phyloP scores from a whole-genome alignment of 148 eudicot species.

The Cornus florida region DNA sequence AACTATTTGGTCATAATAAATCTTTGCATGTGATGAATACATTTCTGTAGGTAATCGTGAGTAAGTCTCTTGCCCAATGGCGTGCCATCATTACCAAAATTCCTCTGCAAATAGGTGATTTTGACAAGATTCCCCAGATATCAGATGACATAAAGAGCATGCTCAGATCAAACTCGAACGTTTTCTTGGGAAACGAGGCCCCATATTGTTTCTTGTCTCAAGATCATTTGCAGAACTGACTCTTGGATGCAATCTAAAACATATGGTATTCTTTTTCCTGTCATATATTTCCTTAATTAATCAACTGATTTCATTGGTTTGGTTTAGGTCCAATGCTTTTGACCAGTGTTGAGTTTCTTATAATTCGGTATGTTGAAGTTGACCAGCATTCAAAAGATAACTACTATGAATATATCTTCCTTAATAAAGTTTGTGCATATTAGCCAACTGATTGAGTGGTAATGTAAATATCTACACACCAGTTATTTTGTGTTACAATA shows the following conservation, averaged over 20 bases:
- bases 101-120: constrained; percentile 62
- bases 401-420: neutral
- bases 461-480: neutral
- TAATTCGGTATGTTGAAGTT: neutral
- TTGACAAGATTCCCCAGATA: constrained; percentile 68
- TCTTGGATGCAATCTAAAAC: constrained; percentile 88
- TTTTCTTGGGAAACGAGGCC: constrained; percentile 76
- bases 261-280: constrained; percentile 49
- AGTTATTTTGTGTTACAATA: neutral
- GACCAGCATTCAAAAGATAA: neutral
- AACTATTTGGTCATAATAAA: neutral
- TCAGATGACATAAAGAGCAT: constrained; percentile 73
- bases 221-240: constrained; percentile 78
- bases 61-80: constrained; percentile 88
- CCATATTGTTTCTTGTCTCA: constrained; percentile 87
- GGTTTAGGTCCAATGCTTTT: neutral
- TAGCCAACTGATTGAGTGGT: neutral
- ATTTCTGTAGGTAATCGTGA: constrained; percentile 71
- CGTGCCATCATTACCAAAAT: constrained; percentile 67
- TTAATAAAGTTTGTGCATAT: neutral
- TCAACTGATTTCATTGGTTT: neutral
- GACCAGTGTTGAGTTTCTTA: neutral
- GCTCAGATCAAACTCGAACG: constrained; percentile 71
- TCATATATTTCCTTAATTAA: neutral
- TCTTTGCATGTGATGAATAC: neutral